Percentiles rank a stretch among this genome's conserved stretches.
Evolutionary conservation across 179 eudicot species (phyloP).

Genomic region (Beta lomatogona): DNA sequence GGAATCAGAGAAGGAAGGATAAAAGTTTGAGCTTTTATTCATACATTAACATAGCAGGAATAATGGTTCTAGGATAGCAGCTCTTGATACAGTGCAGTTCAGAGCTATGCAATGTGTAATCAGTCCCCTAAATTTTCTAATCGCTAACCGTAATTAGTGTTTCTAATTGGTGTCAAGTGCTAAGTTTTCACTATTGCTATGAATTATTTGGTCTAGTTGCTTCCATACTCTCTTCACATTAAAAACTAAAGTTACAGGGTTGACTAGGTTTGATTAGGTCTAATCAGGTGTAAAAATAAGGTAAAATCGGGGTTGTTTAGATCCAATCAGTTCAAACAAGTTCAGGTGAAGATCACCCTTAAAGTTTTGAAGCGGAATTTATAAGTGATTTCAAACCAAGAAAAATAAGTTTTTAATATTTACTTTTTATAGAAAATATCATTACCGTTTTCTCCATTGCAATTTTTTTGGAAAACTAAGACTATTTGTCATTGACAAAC

Average conservation of each 20-base stretch:
- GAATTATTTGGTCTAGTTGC: neutral
- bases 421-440: no score
- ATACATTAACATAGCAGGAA: slow-evolving; percentile 21
- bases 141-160: slow-evolving; percentile 10
- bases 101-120: slow-evolving; percentile 28
- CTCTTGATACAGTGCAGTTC: slow-evolving; percentile 1
- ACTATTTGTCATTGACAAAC: no score
- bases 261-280: no score
- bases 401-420: no score
- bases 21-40: slow-evolving; percentile 14
- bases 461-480: no score
- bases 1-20: slow-evolving; percentile 7
- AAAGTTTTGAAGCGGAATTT: neutral
- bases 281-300: no score
- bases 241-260: neutral
- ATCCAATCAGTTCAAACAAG: no score
- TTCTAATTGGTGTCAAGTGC: neutral
- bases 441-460: no score
- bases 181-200: neutral
- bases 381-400: no score
- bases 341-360: no score
- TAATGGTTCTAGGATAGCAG: neutral
- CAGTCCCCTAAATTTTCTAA: slow-evolving; percentile 11
- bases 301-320: no score
- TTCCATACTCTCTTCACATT: neutral